Conservation (phyloP, 495 filamentous ascomycete species). For the Lasiosphaeris hirsuta region DNA sequence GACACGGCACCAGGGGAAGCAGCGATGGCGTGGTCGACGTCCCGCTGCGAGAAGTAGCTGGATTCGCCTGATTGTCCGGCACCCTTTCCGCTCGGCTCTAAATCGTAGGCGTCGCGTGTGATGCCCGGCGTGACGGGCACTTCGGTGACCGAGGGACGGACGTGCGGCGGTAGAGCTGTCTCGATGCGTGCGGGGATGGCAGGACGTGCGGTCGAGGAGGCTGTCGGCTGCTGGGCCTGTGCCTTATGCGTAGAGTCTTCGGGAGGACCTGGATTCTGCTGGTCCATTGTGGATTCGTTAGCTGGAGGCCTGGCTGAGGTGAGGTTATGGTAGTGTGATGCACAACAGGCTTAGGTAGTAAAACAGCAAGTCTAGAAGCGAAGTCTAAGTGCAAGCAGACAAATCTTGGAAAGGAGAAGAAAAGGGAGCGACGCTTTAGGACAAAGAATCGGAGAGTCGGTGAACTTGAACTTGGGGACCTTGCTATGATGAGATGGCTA, state of each 20-base stretch:
- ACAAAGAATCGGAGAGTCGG: slow-evolving; percentile 1
- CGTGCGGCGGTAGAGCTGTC: slow-evolving; percentile 34
- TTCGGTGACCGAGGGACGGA: slow-evolving; percentile 28
- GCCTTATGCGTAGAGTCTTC: neutral
- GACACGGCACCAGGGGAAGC: slow-evolving; percentile 18
- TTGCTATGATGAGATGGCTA: slow-evolving; percentile 4
- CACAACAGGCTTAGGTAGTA: too few relatives aligned
- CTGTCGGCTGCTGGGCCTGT: neutral
- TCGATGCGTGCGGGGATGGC: slow-evolving; percentile 16
- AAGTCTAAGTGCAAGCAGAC: too few relatives aligned
- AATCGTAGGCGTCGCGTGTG: slow-evolving; percentile 33
- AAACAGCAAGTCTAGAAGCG: too few relatives aligned
- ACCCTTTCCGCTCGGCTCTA: slow-evolving; percentile 13
- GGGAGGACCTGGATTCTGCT: slow-evolving; percentile 8
- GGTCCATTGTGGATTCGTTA: slow-evolving; percentile 8
- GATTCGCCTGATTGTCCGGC: slow-evolving; percentile 14
- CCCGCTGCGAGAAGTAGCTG: slow-evolving; percentile 41
- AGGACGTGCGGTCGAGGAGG: slow-evolving; percentile 7
- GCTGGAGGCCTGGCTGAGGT: neutral
- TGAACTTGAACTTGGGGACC: slow-evolving; percentile 4
- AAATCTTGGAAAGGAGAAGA: too few relatives aligned
- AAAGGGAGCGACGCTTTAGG: too few relatives aligned
- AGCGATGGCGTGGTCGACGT: slow-evolving; percentile 26
- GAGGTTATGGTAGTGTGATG: neutral
- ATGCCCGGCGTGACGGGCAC: slow-evolving; percentile 53